Conservation (phyloP, 2,329 filamentous ascomycete genomes). For the Proliferodiscus dingleyae region DNA sequence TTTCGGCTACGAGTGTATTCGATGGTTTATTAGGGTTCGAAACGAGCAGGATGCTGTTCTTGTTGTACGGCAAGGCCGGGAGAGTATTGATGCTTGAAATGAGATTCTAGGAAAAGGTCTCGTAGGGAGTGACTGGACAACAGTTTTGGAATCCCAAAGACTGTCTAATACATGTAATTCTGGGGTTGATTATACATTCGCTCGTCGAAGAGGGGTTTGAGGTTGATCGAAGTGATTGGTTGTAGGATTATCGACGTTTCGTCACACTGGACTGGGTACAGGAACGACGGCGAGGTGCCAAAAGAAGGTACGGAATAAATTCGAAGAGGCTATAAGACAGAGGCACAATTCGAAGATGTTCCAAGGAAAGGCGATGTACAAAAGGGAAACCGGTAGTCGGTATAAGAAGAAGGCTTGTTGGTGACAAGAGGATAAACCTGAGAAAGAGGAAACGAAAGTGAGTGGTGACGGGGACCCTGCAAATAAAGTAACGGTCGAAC, state of each 20-base stretch:
- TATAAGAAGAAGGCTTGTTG: constrained; percentile 31
- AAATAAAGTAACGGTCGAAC: constrained; percentile 31
- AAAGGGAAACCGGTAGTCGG: constrained; percentile 30
- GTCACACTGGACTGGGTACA: constrained; percentile 22
- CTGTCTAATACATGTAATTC: constrained; percentile 31
- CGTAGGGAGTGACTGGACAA: constrained; percentile 35
- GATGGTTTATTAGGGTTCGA: constrained; percentile 17
- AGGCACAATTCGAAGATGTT: constrained; percentile 32
- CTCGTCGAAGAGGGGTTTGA: constrained; percentile 17
- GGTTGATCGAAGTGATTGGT: constrained; percentile 14
- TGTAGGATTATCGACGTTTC: constrained; percentile 24
- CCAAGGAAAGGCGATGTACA: constrained; percentile 31
- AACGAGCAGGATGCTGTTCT: constrained; percentile 13
- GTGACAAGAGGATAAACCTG: constrained; percentile 26
- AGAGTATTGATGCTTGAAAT: constrained; percentile 14
- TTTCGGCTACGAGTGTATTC: constrained; percentile 8
- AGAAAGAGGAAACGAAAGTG: constrained; percentile 26
- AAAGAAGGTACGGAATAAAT: constrained; percentile 33
- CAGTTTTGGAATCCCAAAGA: constrained; percentile 29
- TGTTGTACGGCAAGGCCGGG: constrained; percentile 3
- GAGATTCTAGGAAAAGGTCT: constrained; percentile 13
- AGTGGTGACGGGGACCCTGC: constrained; percentile 31
- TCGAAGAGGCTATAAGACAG: constrained; percentile 29
- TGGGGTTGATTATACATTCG: constrained; percentile 32
- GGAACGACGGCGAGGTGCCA: constrained; percentile 30